Conservation (phyloP, 805 yeast genomes). For the Kodamaea jinghongensis region DNA sequence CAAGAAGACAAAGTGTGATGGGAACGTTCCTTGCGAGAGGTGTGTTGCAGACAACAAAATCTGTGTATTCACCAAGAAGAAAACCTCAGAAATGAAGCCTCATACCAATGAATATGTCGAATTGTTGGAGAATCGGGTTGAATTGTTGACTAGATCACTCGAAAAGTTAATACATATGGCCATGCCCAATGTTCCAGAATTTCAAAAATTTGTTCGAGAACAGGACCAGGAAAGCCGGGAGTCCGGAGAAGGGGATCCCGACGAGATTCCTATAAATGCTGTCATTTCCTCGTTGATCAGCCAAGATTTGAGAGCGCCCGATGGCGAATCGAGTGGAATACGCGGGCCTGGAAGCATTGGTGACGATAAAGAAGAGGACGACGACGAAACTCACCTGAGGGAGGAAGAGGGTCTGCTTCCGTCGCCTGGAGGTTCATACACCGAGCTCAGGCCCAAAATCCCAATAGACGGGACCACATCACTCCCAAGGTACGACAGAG, state of each 20-base stretch:
- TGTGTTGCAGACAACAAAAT: conserved; percentile 56
- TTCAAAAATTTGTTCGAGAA: conserved; percentile 8
- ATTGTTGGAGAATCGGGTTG: conserved; percentile 55
- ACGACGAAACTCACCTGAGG: too few species aligned
- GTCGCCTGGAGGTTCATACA: too few species aligned
- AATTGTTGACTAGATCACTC: conserved; percentile 49
- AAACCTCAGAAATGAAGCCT: conserved; percentile 50
- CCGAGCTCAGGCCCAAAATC: too few species aligned
- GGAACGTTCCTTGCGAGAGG: conserved; percentile 57
- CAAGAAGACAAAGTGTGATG: conserved; percentile 64
- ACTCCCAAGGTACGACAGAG: too few species aligned
- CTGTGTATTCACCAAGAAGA: conserved; percentile 57
- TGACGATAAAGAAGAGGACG: too few species aligned
- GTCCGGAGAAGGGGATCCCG: conserved; percentile 9
- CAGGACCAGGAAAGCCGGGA: conserved; percentile 1
- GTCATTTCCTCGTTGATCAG: conserved; percentile 43
- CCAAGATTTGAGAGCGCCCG: conserved; percentile 19
- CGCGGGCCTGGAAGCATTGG: too few species aligned
- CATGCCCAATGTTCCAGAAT: conserved; percentile 22
- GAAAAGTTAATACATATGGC: conserved; percentile 34
- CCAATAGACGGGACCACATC: too few species aligned
- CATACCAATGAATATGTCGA: conserved; percentile 64
- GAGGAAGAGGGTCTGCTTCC: too few species aligned
- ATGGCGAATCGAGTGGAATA: too few species aligned
- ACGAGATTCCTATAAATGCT: conserved; percentile 43